Percentiles rank a stretch among this genome's conserved stretches.
Conservation (phyloP, 345 rosid species). For the Iberis pinnata region DNA sequence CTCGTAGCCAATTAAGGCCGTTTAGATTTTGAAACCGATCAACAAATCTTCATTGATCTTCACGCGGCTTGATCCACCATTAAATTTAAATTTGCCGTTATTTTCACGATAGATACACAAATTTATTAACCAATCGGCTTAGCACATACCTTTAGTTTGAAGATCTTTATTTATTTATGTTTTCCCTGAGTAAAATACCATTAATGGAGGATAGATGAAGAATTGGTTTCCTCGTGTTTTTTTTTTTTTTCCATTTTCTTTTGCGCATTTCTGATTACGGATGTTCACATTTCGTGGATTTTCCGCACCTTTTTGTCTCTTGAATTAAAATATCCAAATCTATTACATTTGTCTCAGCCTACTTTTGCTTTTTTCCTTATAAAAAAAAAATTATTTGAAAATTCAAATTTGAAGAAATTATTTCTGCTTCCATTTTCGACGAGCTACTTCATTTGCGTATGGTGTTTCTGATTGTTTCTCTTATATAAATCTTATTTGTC, state of each 20-base stretch:
- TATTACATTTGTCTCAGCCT: background rate
- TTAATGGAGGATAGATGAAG: constrained; percentile 8
- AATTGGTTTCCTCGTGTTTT: constrained; percentile 17
- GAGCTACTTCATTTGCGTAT: background rate
- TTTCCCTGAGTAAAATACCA: background rate
- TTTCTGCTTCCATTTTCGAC: background rate
- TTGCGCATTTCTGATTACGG: constrained; percentile 8
- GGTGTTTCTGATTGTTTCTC: background rate
- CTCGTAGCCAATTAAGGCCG: constrained; percentile 2
- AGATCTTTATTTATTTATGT: background rate
- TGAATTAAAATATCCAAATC: constrained; percentile 14
- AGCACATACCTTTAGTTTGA: constrained; percentile 1
- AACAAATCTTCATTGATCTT: constrained; percentile 6
- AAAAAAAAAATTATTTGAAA: constrained; percentile 23
- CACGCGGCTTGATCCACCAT: background rate
- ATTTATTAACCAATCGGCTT: constrained; percentile 8
- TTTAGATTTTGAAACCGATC: constrained; percentile 13
- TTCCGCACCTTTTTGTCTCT: constrained; percentile 6
- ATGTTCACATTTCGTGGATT: constrained; percentile 1
- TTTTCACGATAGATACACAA: background rate
- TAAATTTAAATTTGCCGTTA: constrained; percentile 14
- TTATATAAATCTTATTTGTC: background rate
- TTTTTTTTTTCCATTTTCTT: background rate
- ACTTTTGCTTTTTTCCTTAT: constrained; percentile 12
- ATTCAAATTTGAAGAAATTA: constrained; percentile 20